A percentile compares a stretch with the other conserved stretches of the same genome.
These are phyloP conservation scores for Penicillium coffeae DNA, from an alignment of 495 filamentous ascomycete species.

Conservation along the genomic window DNA sequence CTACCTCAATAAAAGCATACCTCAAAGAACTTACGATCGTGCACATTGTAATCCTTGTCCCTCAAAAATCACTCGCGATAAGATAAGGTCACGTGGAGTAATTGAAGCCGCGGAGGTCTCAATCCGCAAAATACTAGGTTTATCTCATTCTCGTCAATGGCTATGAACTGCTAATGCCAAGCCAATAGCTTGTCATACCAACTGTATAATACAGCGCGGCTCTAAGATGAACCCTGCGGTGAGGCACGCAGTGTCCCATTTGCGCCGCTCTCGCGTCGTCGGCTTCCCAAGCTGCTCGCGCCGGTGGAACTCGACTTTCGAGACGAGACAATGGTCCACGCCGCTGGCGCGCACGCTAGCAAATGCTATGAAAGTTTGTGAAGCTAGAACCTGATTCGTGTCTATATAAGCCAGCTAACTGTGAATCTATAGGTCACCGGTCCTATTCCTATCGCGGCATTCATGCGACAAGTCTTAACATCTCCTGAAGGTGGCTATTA, in stretches of 20 bases:
- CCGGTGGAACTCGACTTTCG: slow-evolving; percentile 37
- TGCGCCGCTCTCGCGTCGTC: slow-evolving; percentile 23
- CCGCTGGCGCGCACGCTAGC: slow-evolving; percentile 80
- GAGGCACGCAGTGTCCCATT: slow-evolving; percentile 31
- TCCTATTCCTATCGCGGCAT: slow-evolving; percentile 84
- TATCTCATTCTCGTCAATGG: too few relatives aligned
- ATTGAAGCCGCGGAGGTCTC: slow-evolving; percentile 25
- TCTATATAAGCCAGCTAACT: background rate
- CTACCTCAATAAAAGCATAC: too few relatives aligned
- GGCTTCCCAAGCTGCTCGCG: slow-evolving; percentile 11
- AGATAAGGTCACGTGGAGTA: slow-evolving; percentile 32
- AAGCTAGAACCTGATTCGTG: background rate
- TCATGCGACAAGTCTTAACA: slow-evolving; percentile 98
- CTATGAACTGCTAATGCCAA: too few relatives aligned
- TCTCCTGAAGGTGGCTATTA: slow-evolving; percentile 92
- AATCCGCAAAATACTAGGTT: too few relatives aligned
- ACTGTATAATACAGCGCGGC: background rate
- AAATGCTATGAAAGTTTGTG: slow-evolving; percentile 72
- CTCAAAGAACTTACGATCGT: too few relatives aligned
- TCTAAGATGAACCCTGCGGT: slow-evolving; percentile 31
- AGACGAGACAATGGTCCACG: slow-evolving; percentile 72
- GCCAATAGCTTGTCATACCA: too few relatives aligned
- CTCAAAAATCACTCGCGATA: too few relatives aligned
- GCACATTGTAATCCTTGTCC: too few relatives aligned
- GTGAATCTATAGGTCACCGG: slow-evolving; percentile 62